These are phyloP conservation scores for Hippophae rhamnoides DNA, from an alignment of 306 rosid species.

Conservation along the genomic window DNA sequence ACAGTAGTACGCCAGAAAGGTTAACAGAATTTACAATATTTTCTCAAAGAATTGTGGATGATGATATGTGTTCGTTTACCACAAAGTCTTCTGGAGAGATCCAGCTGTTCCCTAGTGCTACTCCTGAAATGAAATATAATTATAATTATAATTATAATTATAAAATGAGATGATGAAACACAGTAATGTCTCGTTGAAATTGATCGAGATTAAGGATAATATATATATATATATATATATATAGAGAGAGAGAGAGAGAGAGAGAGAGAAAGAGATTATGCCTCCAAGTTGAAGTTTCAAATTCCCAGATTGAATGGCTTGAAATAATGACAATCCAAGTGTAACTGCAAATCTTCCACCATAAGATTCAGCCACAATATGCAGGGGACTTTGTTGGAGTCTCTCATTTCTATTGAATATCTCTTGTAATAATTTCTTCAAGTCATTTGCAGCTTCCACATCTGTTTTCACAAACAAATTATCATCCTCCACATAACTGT, in stretches of 20 bases:
- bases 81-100: constrained; percentile 94
- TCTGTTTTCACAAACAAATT: constrained; percentile 54
- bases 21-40: too few relatives aligned
- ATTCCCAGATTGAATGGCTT: constrained; percentile 43
- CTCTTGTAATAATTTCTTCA: constrained; percentile 50
- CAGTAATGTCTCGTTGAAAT: too few relatives aligned
- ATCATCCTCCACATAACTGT: constrained; percentile 63
- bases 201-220: too few relatives aligned
- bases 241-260: too few relatives aligned
- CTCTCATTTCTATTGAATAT: constrained; percentile 40
- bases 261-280: too few relatives aligned
- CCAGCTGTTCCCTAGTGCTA: constrained; percentile 90
- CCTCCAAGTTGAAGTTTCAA: constrained; percentile 24
- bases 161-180: too few relatives aligned
- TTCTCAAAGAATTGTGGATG: too few relatives aligned
- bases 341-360: constrained; percentile 88
- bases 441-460: constrained; percentile 64
- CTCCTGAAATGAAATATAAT: constrained; percentile 33
- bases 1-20: background rate
- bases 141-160: too few relatives aligned
- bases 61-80: constrained; percentile 16
- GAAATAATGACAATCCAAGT: constrained; percentile 48
- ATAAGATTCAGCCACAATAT: constrained; percentile 79
- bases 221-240: too few relatives aligned
- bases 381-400: constrained; percentile 71